A percentile compares a stretch with the other conserved stretches of the same genome.
phyloP scores from a whole-genome alignment of 2,329 filamentous ascomycete genomes.

The Bretziella fagacearum region DNA sequence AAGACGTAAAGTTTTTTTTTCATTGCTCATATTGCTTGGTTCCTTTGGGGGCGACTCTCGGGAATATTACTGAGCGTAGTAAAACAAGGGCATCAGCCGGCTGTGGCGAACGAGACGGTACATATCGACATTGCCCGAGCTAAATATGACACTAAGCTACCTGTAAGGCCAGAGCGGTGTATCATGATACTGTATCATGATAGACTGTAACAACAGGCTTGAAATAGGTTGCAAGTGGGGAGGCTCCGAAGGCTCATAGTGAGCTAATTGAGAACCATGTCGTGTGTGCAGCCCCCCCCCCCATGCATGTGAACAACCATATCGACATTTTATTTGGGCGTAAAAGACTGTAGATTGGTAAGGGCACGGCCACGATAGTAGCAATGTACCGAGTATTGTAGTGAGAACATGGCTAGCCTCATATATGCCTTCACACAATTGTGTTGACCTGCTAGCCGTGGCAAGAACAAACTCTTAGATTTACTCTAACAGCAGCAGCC shows the following conservation, averaged over 20 bases:
- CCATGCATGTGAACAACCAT: background rate
- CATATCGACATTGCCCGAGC: too few species aligned
- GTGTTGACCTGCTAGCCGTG: too few species aligned
- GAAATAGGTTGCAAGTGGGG: background rate
- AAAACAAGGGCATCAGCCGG: too few species aligned
- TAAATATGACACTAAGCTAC: too few species aligned
- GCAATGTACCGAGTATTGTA: background rate
- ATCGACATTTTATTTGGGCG: background rate
- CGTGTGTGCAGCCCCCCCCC: background rate
- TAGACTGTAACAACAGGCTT: background rate
- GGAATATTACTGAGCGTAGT: too few species aligned
- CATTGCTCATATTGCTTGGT: background rate
- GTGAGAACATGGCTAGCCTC: background rate
- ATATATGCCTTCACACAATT: too few species aligned
- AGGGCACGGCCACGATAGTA: slow-evolving; percentile 1
- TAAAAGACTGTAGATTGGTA: background rate
- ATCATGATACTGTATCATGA: background rate
- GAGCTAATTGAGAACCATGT: slow-evolving; percentile 6
- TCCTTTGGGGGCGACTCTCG: background rate
- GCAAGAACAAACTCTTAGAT: too few species aligned
- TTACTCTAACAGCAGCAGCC: too few species aligned
- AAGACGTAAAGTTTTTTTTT: background rate
- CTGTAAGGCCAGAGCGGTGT: background rate
- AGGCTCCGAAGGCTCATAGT: background rate
- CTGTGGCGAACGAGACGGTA: too few species aligned